Conservation (phyloP, 2,329 filamentous ascomycete species). For the Rhinocladiella mackenziei region DNA sequence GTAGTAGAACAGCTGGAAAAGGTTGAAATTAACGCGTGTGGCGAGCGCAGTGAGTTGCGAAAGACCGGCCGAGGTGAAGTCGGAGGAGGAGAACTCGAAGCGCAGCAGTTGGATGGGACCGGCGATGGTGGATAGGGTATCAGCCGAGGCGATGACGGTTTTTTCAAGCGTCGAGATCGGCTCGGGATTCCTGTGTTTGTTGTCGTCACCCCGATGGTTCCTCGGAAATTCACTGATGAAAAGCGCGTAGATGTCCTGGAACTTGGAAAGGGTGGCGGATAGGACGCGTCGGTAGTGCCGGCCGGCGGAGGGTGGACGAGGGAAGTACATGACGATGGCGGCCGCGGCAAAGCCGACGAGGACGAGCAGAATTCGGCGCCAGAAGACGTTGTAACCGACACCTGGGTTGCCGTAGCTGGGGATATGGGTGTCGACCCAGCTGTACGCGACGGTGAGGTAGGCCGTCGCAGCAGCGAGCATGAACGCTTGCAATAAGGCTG, state of each 20-base stretch:
- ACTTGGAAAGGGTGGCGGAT: slow-evolving; percentile 3
- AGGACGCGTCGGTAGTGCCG: slow-evolving; percentile 14
- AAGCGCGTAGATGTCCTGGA: slow-evolving; percentile 16
- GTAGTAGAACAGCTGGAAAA: not conserved
- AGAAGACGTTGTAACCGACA: slow-evolving; percentile 48
- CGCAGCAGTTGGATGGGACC: slow-evolving; percentile 35
- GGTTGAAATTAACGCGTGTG: slow-evolving; percentile 28
- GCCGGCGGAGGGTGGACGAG: slow-evolving; percentile 13
- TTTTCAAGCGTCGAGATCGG: slow-evolving; percentile 2
- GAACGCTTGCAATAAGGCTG: slow-evolving; percentile 32
- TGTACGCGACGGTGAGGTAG: slow-evolving; percentile 46
- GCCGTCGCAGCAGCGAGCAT: slow-evolving; percentile 46
- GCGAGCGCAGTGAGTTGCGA: slow-evolving; percentile 32
- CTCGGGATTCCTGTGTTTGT: slow-evolving; percentile 7
- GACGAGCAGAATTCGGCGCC: slow-evolving; percentile 42
- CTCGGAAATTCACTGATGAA: slow-evolving; percentile 1
- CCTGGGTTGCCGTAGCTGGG: slow-evolving; percentile 46
- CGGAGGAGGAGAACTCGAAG: slow-evolving; percentile 40
- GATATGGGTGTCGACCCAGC: slow-evolving; percentile 45
- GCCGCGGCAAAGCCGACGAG: slow-evolving; percentile 14
- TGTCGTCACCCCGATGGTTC: too few species aligned
- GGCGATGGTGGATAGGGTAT: slow-evolving; percentile 35
- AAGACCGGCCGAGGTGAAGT: slow-evolving; percentile 37
- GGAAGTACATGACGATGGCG: slow-evolving; percentile 16
- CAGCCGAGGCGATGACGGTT: slow-evolving; percentile 2